Evolutionary conservation across 805 yeast genomes (phyloP), one percentile per base, ranked within the genome.

Genomic region (Candida taoyuanica): DNA sequence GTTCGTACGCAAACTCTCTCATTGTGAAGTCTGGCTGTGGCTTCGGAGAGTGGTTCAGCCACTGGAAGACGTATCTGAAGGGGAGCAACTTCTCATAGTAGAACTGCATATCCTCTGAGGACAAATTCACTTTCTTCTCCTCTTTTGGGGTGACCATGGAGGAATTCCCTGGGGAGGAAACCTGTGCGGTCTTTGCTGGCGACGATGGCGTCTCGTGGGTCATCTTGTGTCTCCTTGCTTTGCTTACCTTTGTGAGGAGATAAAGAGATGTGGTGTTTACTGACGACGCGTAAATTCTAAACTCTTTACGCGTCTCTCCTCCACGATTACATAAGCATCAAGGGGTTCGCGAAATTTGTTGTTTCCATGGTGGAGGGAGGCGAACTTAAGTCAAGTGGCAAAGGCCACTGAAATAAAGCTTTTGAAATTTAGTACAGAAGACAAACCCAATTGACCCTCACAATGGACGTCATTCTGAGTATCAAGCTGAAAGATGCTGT

Each of bases 1-100:
- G 79, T 42, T 91, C 96, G 68, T 83, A 87, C 3, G 98, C 98
- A 58, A 93, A 81, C 59, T 93, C 98, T 48, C 98, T 73, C 73
- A 85, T 78, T 15, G 86, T 76, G 63, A 91, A 89, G 56, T 85
- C 93, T 17, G 73, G 65, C 15, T 77, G 71, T 7, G 93, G 82
- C 31, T 74, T 76, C 3, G 82, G 85, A 0, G 94, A 79, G 59
- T 89, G 98, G 56, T 80, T 85, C 34, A 91, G 66, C 98, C 98
- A 91, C 46, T 76, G 81, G 63, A 81, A 89, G n/a, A 89, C 66
- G 26, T 76, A 70, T 47, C 79, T 72, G 65, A 84, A 86, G 4
- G 97, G 97, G 29, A 85, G 71, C 28, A 84, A 62, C 18, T 78
- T 61, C 46, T 77, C 77, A 55, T 86, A 86, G 59, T 79, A 85